Conservation (phyloP, 495 filamentous ascomycete species). For the Annulohypoxylon stygium region DNA sequence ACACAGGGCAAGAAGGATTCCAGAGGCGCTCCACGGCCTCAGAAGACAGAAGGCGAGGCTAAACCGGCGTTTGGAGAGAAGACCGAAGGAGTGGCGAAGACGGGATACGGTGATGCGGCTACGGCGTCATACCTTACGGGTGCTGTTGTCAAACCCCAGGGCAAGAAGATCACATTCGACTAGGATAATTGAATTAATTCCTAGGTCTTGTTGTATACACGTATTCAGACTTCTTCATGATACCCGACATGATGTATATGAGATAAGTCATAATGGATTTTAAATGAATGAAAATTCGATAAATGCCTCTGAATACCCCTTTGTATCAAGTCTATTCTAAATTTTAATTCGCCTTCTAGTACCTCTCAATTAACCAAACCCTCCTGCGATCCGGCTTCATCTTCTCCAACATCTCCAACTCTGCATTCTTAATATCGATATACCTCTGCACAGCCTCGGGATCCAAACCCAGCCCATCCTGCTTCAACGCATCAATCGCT, state of each 20-base stretch:
- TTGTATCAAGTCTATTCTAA: background rate
- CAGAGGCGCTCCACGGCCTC: conserved; percentile 18
- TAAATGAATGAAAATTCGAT: background rate
- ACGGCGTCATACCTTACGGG: conserved; percentile 72
- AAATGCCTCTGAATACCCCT: background rate
- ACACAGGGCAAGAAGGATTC: conserved; percentile 23
- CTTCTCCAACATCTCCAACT: conserved; percentile 60
- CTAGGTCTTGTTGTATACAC: conserved; percentile 6
- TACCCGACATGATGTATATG: background rate
- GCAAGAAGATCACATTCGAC: conserved; percentile 88
- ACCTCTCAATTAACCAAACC: conserved; percentile 73
- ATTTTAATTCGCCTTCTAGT: conserved; percentile 49
- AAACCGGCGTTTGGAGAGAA: conserved; percentile 39
- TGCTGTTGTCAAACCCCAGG: conserved; percentile 81
- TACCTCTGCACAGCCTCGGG: conserved; percentile 69
- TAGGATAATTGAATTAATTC: conserved; percentile 46
- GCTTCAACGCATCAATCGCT: conserved; percentile 64
- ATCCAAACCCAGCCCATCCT: conserved; percentile 65
- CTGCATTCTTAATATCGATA: conserved; percentile 69
- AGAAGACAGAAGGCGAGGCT: conserved; percentile 15
- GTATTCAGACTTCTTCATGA: background rate
- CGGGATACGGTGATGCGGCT: conserved; percentile 52
- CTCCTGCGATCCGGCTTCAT: conserved; percentile 61
- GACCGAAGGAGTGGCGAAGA: conserved; percentile 48
- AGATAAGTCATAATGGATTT: background rate